These are phyloP conservation scores for Conticribra weissflogii DNA, from an alignment of 108 stramenopile species.

Conservation along the genomic window DNA sequence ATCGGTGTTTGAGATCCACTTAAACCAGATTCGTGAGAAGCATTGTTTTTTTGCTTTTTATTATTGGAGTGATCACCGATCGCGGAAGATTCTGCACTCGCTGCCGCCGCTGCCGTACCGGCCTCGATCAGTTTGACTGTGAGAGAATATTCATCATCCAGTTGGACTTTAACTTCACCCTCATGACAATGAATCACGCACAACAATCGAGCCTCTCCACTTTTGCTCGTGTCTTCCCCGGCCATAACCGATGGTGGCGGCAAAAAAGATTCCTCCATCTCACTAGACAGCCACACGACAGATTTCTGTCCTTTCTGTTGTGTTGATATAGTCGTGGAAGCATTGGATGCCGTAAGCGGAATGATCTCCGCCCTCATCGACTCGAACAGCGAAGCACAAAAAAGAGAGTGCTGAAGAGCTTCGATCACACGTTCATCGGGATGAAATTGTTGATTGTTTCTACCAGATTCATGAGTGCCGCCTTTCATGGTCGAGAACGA, in stretches of 20 bases:
- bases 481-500: constrained; percentile 27
- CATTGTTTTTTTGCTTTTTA: neutral
- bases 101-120: constrained; percentile 45
- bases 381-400: constrained; percentile 89
- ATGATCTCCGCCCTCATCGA: constrained; percentile 76
- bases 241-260: constrained; percentile 71
- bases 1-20: constrained; percentile 76
- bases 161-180: constrained; percentile 87
- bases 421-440: constrained; percentile 73
- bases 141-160: constrained; percentile 82
- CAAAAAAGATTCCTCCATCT: constrained; percentile 80
- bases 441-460: neutral
- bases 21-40: neutral
- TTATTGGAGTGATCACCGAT: too few species aligned
- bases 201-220: constrained; percentile 47
- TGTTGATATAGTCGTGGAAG: constrained; percentile 15
- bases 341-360: constrained; percentile 13
- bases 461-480: neutral
- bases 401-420: constrained; percentile 84
- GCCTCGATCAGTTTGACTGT: constrained; percentile 83
- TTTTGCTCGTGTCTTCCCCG: constrained; percentile 35
- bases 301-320: constrained; percentile 25
- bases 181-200: constrained; percentile 85
- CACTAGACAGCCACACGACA: constrained; percentile 76
- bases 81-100: constrained; percentile 1